phyloP scores from a whole-genome alignment of 495 filamentous ascomycete genomes.

The Neurospora terricola region DNA sequence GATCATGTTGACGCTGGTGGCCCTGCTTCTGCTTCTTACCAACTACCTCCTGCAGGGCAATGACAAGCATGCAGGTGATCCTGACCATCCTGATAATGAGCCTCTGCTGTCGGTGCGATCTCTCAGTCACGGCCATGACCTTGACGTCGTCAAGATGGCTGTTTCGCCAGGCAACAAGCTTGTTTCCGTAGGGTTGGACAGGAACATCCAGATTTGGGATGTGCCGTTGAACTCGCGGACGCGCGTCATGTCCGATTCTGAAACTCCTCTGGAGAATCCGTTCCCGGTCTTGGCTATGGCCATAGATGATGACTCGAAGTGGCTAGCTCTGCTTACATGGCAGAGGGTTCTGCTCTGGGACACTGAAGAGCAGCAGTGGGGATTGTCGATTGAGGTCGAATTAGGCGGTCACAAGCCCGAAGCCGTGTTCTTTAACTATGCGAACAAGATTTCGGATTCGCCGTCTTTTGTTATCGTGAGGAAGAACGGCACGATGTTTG shows the following conservation, averaged over 20 bases:
- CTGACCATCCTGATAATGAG: constrained; percentile 32
- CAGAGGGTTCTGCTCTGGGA: constrained; percentile 48
- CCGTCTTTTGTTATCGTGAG: constrained; percentile 44
- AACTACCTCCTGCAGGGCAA: constrained; percentile 54
- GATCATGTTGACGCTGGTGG: constrained; percentile 42
- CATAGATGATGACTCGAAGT: constrained; percentile 48
- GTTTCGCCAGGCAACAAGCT: constrained; percentile 48
- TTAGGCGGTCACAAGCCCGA: constrained; percentile 42
- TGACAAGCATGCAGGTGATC: constrained; percentile 20
- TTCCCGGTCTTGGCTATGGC: constrained; percentile 52
- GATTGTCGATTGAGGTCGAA: constrained; percentile 34
- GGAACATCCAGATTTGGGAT: constrained; percentile 51
- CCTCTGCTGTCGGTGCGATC: constrained; percentile 46
- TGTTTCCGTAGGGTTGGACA: constrained; percentile 57
- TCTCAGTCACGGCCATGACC: constrained; percentile 47
- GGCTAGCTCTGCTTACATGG: constrained; percentile 52
- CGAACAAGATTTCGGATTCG: constrained; percentile 15
- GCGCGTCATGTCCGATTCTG: constrained; percentile 29
- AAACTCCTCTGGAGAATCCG: constrained; percentile 22
- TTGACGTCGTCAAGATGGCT: constrained; percentile 54
- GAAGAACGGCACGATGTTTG: constrained; percentile 46
- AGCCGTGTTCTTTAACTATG: constrained; percentile 45
- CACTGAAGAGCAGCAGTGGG: constrained; percentile 41
- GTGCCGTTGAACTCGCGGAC: constrained; percentile 31
- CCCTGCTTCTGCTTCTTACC: constrained; percentile 51